Evolutionary conservation across 2,329 filamentous ascomycete genomes (phyloP).

Genomic region (Clonostachys rosea): DNA sequence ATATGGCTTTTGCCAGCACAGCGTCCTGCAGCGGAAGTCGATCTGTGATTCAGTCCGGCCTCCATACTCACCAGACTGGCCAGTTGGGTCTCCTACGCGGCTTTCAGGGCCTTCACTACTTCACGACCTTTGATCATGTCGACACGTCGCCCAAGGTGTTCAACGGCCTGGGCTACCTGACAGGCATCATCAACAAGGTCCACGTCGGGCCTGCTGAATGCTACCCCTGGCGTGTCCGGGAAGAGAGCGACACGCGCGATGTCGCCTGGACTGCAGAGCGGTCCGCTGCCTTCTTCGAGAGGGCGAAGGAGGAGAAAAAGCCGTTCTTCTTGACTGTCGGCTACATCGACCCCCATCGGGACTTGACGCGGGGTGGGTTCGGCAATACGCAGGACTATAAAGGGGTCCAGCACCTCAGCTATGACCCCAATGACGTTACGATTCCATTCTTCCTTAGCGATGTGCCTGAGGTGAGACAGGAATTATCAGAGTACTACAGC

Average conservation of each 20-base stretch:
- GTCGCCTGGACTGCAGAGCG: slow-evolving; percentile 31
- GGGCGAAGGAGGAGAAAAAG: slow-evolving; percentile 16
- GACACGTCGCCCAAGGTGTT: slow-evolving; percentile 33
- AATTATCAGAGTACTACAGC: slow-evolving; percentile 35
- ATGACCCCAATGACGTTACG: slow-evolving; percentile 21
- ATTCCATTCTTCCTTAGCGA: slow-evolving; percentile 34
- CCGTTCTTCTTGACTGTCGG: slow-evolving; percentile 41
- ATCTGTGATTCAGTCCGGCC: slow-evolving; percentile 40
- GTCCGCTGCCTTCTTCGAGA: slow-evolving; percentile 28
- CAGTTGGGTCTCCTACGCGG: slow-evolving; percentile 35
- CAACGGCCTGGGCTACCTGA: slow-evolving; percentile 31
- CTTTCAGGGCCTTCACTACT: slow-evolving; percentile 21
- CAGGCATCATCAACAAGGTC: slow-evolving; percentile 41
- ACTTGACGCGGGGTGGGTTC: slow-evolving; percentile 30
- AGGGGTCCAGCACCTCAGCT: background rate
- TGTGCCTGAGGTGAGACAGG: slow-evolving; percentile 27
- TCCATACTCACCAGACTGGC: slow-evolving; percentile 42
- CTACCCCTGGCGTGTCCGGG: slow-evolving; percentile 34
- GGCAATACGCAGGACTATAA: slow-evolving; percentile 23
- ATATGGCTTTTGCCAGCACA: slow-evolving; percentile 34
- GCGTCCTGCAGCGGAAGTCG: slow-evolving; percentile 42
- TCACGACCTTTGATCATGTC: slow-evolving; percentile 36
- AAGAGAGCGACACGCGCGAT: slow-evolving; percentile 35
- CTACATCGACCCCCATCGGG: slow-evolving; percentile 41
- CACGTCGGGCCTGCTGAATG: slow-evolving; percentile 34